Evolutionary conservation across 768 basidiomycete species (phyloP), one percentile per base, ranked within the genome.

Genomic region (Tylopilus sp.): DNA sequence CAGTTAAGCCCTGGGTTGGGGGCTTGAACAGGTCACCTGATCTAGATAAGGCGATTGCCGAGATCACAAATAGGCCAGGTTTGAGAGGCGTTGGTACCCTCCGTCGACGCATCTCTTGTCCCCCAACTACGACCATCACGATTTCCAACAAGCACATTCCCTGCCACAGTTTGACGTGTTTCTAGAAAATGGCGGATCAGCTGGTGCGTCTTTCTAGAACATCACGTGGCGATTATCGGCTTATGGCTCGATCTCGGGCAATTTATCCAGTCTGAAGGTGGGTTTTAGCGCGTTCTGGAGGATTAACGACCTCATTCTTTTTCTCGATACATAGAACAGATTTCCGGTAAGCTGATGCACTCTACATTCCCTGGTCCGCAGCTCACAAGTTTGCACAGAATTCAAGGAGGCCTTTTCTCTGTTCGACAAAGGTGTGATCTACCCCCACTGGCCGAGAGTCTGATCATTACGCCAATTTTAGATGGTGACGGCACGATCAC

Each of bases 351-450:
- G 84, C 72, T 31, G 16, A 37, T 54, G 42, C 30, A 19, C 43
- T 43, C 28, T 13, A 45, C 26, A 33, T 30, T 30, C 30, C 12
- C 14, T 25, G 48, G 44, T 47, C 21, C 28, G 31, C 14, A 29
- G 33, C 45, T 59, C 47, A 55, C 54, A 36, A 40, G 25, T 21
- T 30, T n/a, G 43, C 41, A 26, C 69, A 91, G 93, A 96, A 74
- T 98, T 95, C 84, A 98, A 96, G 81, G 96, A 98, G 78, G 95
- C 95, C 45, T 98, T 98, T 77, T 92, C 94, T 54, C 82, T 98
- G 21, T 98, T 98, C 72, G 93, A 97, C 78, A 95, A 93, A 72
- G 90, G 93, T 92, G 25, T 45, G 38, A 22, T 14, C 17, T 24
- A n/a, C n/a, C 12, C 9, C 12, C 9, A 14, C 10, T 1, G 24